Percentiles rank a stretch among this genome's conserved stretches.
phyloP scores from a whole-genome alignment of 1,139 yeast genomes.

The Hyphopichia buzzinii region DNA sequence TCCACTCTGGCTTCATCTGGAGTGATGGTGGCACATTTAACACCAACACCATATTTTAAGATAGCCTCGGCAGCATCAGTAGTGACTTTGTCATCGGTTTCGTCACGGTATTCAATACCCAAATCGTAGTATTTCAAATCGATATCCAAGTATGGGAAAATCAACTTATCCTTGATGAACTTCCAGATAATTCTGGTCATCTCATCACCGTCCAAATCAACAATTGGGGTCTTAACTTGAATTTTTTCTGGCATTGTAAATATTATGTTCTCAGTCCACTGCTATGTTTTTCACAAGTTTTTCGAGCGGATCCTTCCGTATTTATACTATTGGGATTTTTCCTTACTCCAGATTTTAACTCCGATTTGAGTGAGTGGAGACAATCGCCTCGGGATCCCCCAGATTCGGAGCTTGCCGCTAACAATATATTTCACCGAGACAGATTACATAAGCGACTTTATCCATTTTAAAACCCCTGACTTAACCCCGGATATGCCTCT shows the following conservation, averaged over 20 bases:
- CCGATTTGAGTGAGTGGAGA: background rate
- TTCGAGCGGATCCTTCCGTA: background rate
- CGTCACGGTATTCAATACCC: conserved; percentile 80
- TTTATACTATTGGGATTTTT: too few species aligned
- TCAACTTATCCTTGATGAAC: conserved; percentile 74
- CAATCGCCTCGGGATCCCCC: background rate
- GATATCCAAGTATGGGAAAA: conserved; percentile 79
- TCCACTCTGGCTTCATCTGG: conserved; percentile 95
- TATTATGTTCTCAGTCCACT: background rate
- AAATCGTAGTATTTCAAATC: conserved; percentile 91
- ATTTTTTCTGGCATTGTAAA: conserved; percentile 47
- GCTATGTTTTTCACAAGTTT: too few species aligned
- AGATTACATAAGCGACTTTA: too few species aligned
- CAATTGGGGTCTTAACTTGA: conserved; percentile 83
- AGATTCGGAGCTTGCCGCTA: too few species aligned
- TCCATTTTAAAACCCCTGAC: too few species aligned
- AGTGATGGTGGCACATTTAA: conserved; percentile 97
- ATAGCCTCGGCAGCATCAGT: conserved; percentile 89
- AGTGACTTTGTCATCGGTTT: conserved; percentile 85
- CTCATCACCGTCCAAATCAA: conserved; percentile 96
- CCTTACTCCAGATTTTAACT: background rate
- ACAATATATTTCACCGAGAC: too few species aligned
- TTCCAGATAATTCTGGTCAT: conserved; percentile 94
- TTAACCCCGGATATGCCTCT: too few species aligned
- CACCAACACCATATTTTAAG: conserved; percentile 84